A percentile compares a stretch with the other conserved stretches of the same genome.
phyloP scores from a whole-genome alignment of 768 basidiomycete species.

The Pilatotrama ljubarskyi region DNA sequence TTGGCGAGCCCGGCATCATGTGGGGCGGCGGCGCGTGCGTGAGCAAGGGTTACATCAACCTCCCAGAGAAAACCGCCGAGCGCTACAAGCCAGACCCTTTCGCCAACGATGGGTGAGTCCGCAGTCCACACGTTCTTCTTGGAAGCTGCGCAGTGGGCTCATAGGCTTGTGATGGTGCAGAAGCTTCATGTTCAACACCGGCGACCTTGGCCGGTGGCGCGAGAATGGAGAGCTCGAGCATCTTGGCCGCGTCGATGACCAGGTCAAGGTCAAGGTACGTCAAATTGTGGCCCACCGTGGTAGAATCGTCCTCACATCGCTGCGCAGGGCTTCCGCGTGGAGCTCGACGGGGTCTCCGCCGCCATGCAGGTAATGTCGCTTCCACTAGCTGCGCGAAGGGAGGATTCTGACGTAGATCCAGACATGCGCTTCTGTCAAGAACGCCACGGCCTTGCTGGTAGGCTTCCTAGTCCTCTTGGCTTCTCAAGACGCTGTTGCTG shows the following conservation, averaged over 20 bases:
- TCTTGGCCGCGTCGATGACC: constrained; percentile 61
- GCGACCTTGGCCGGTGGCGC: constrained; percentile 58
- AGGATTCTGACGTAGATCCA: constrained; percentile 27
- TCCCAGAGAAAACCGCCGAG: constrained; percentile 55
- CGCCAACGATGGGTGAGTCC: constrained; percentile 44
- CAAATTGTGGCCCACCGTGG: not conserved
- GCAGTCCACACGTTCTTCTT: not conserved
- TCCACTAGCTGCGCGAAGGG: constrained; percentile 10
- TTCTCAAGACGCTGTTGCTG: not conserved
- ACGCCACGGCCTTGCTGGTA: constrained; percentile 48
- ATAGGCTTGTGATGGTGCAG: not conserved
- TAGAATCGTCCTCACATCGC: not conserved
- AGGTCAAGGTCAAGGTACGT: constrained; percentile 60
- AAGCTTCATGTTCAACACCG: constrained; percentile 59
- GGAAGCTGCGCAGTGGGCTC: constrained; percentile 23
- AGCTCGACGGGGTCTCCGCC: constrained; percentile 60
- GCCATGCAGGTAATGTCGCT: constrained; percentile 52
- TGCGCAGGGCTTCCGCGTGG: constrained; percentile 58
- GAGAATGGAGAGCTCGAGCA: constrained; percentile 55
- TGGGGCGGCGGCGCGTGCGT: constrained; percentile 67
- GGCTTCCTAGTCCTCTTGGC: not conserved
- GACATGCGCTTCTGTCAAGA: constrained; percentile 44
- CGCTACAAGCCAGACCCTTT: constrained; percentile 54
- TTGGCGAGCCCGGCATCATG: constrained; percentile 46
- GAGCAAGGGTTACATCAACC: constrained; percentile 54